Evolutionary conservation across 805 yeast species (phyloP).

Genomic region (Wickerhamomyces mucosus): DNA sequence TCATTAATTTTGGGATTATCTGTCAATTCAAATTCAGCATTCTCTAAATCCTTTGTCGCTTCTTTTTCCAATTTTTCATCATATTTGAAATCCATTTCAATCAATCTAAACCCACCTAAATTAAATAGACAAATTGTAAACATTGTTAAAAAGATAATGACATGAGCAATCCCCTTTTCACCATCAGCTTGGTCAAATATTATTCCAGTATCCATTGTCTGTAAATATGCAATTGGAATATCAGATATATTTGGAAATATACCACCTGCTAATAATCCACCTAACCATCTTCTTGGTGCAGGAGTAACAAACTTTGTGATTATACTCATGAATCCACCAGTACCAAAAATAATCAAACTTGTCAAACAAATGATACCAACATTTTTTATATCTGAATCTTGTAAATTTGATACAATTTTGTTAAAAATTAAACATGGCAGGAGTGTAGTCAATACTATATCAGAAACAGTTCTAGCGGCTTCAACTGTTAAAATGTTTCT

Average conservation of each 20-base stretch:
- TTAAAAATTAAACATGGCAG: slow-evolving; percentile 46
- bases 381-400: slow-evolving; percentile 41
- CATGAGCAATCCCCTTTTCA: slow-evolving; percentile 37
- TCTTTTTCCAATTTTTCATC: slow-evolving; percentile 1
- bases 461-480: slow-evolving; percentile 42
- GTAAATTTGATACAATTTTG: slow-evolving; percentile 41
- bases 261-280: slow-evolving; percentile 39
- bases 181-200: slow-evolving; percentile 31
- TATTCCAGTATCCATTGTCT: slow-evolving; percentile 33
- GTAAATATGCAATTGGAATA: slow-evolving; percentile 44
- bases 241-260: slow-evolving; percentile 43
- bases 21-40: neutral
- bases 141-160: neutral
- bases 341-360: slow-evolving; percentile 22
- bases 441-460: slow-evolving; percentile 41
- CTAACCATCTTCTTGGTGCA: slow-evolving; percentile 38
- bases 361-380: slow-evolving; percentile 33
- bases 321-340: slow-evolving; percentile 32
- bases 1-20: neutral
- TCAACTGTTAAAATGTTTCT: slow-evolving; percentile 35
- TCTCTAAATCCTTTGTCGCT: neutral
- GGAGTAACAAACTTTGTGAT: slow-evolving; percentile 28
- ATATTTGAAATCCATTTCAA: slow-evolving; percentile 57
- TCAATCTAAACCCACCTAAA: slow-evolving; percentile 60
- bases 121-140: neutral